Percentiles rank a stretch among this genome's conserved stretches.
These are phyloP conservation scores for Solanum chilense DNA, from an alignment of 257 asterid genomes.

Conservation along the genomic window DNA sequence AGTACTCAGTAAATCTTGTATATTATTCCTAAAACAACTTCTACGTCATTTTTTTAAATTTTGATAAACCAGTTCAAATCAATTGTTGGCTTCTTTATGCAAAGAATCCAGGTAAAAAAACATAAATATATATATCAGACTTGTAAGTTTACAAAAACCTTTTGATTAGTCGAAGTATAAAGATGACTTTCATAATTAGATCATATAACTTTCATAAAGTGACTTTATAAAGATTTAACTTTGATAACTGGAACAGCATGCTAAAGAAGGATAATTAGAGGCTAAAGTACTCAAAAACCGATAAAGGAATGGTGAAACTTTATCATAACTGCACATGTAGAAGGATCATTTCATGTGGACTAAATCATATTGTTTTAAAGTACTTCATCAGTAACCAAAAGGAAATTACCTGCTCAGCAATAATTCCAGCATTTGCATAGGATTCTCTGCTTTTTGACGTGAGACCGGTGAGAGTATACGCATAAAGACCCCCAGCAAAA, in stretches of 20 bases:
- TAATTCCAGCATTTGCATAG: conserved; percentile 87
- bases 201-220: not conserved
- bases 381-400: not conserved
- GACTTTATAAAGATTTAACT: not conserved
- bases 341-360: not conserved
- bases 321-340: not conserved
- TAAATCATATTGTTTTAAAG: not conserved
- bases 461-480: conserved; percentile 87
- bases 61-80: not conserved
- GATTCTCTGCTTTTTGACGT: conserved; percentile 97
- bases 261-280: not conserved
- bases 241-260: not conserved
- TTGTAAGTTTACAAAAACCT: not conserved
- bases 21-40: not conserved
- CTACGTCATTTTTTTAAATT: not conserved
- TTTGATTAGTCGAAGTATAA: not conserved
- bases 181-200: not conserved
- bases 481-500: conserved; percentile 93
- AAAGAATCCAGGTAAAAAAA: not conserved
- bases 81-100: not conserved
- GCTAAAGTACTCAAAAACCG: not conserved
- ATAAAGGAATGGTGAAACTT: not conserved
- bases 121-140: not conserved
- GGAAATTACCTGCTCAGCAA: conserved; percentile 85
- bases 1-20: not conserved